Percentiles rank a stretch among this genome's conserved stretches.
Evolutionary conservation across 23 red algal species (phyloP).

Genomic region (Cyanidium caldarium): DNA sequence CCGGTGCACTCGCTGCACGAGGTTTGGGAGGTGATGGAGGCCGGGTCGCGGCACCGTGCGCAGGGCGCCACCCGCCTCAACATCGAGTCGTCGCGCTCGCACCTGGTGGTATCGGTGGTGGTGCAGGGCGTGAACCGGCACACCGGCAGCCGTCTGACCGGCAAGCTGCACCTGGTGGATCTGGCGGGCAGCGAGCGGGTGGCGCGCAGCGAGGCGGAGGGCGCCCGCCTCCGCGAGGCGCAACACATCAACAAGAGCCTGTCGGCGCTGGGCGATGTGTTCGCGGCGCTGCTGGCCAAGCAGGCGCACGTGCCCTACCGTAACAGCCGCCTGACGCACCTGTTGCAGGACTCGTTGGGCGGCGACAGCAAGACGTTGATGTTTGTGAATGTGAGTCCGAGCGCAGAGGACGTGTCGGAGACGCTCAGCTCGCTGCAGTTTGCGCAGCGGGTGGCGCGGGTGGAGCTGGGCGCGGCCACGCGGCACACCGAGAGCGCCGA

Average conservation of each 20-base stretch:
- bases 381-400: conserved; percentile 91
- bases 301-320: conserved; percentile 70
- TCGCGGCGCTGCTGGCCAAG: conserved; percentile 50
- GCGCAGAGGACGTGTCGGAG: conserved; percentile 45
- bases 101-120: conserved; percentile 57
- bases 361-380: conserved; percentile 98
- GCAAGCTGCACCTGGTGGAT: conserved; percentile 77
- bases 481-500: conserved; percentile 34
- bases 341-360: conserved; percentile 77
- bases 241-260: conserved; percentile 99
- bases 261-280: conserved; percentile 82
- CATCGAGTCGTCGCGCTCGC: conserved; percentile 77
- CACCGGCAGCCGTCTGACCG: conserved; percentile 36
- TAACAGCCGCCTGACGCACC: conserved; percentile 79
- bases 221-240: conserved; percentile 77
- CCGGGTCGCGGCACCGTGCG: conserved; percentile 31
- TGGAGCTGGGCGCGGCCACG: conserved; percentile 45
- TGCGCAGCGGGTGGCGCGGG: conserved; percentile 57
- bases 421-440: conserved; percentile 62
- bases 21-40: conserved; percentile 68
- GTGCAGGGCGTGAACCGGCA: conserved; percentile 36
- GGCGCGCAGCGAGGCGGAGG: conserved; percentile 41
- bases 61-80: conserved; percentile 66
- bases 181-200: conserved; percentile 85
- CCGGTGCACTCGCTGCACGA: conserved; percentile 42